Base-by-base conservation (phyloP, 2,329 filamentous ascomycete species). In the Neopestalotiopsis sp. region DNA sequence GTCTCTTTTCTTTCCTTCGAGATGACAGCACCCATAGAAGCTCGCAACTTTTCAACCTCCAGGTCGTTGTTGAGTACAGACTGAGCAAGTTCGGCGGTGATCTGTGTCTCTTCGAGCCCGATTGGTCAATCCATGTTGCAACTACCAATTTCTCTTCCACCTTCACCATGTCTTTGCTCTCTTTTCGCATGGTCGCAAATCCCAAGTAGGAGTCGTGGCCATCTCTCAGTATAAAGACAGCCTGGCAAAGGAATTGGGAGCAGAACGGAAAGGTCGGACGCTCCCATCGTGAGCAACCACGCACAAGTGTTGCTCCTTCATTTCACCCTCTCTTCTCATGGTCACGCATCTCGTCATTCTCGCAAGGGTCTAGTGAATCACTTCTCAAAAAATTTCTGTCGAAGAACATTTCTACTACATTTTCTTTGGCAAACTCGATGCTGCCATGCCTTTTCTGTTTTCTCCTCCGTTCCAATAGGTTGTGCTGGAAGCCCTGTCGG, bases 341-440 rank as follows among this genome's bases (percentile, higher is more conserved):
- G 45, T 17, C 45, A 53, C n/a, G 17, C 42, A 17, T 49, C 10
- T 49, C 45, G n/a, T n/a, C 45, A 53, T 17, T 20, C 45, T 38
- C 6, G 34, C 34, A 17, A 14, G n/a, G 9, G 17, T n/a, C n/a
- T 20, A 17, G 17, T 53, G 45, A 53, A 53, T 53, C 45, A 53
- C 45, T 53, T 53, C 45, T 53, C 45, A 53, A 53, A 53, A 53
- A 53, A 53, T 20, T 53, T 53, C 13, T 53, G 45, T 53, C 45
- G 45, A 53, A n/a, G n/a, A 53, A 20, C n/a, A 28, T n/a, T 53
- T 53, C 45, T 53, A n/a, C 45, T 20, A 53, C 17, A 7, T 53
- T n/a, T 53, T 53, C 7, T n/a, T 53, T 9, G n/a, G 45, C 45
- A 53, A n/a, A 6, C 45, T 53, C n/a, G 5, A 10, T 7, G 17